Conservation (phyloP, 345 rosid species). For the Ricinus communis region DNA sequence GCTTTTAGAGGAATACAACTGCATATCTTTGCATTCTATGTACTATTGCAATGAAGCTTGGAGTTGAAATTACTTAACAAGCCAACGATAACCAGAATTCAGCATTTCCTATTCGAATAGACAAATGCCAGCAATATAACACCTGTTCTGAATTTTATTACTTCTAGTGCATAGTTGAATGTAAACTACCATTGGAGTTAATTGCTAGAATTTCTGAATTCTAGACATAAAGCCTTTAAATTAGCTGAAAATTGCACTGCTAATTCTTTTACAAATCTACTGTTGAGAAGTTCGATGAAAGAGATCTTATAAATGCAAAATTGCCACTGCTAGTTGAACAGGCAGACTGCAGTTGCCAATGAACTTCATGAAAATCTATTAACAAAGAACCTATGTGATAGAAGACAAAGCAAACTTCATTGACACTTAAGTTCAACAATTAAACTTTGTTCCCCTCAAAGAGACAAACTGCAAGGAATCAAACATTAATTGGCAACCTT, state of each 20-base stretch:
- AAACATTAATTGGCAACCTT: not conserved
- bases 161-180: not conserved
- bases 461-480: not conserved
- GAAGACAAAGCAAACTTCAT: too few species aligned
- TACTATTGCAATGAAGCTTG: not conserved
- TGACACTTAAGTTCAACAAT: not conserved
- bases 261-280: constrained; percentile 1
- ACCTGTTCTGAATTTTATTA: not conserved
- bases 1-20: not conserved
- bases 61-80: not conserved
- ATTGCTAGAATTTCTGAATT: too few species aligned
- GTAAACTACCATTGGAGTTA: not conserved
- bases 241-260: not conserved
- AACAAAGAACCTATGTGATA: not conserved
- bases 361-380: not conserved
- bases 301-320: too few species aligned
- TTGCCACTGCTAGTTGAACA: too few species aligned
- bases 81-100: not conserved
- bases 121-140: not conserved
- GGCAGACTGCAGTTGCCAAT: not conserved
- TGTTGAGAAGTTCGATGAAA: not conserved
- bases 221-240: too few species aligned
- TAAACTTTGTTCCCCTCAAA: too few species aligned
- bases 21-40: not conserved
- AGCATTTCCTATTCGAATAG: not conserved